phyloP scores from a whole-genome alignment of 192 early-diverging fungal genomes.

The Backusella westeae region DNA sequence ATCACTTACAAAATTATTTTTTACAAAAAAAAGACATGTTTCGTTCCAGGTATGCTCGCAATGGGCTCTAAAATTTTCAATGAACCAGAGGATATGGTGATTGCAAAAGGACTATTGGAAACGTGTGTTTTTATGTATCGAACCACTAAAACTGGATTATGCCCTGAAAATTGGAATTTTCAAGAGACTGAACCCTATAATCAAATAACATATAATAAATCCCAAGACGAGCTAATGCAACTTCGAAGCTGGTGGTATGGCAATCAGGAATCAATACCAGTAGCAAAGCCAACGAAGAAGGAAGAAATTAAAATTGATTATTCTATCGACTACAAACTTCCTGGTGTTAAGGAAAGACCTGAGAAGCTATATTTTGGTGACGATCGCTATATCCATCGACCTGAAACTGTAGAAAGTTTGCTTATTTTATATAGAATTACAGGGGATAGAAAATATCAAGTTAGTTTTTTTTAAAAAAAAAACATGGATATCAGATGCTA shows the following conservation, averaged over 20 bases:
- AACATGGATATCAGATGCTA: not conserved
- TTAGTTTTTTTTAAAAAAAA: constrained; percentile 6
- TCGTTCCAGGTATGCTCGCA: constrained; percentile 53
- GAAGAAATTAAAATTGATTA: not conserved
- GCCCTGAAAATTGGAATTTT: constrained; percentile 47
- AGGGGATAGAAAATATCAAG: constrained; percentile 61
- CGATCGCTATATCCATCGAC: constrained; percentile 10
- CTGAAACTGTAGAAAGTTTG: constrained; percentile 70
- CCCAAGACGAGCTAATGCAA: not conserved
- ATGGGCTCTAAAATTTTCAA: constrained; percentile 51
- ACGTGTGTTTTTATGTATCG: constrained; percentile 47
- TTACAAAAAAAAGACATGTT: constrained; percentile 39
- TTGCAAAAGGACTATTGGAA: constrained; percentile 48
- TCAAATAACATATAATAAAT: constrained; percentile 18
- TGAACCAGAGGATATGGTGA: constrained; percentile 39
- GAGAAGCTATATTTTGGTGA: not conserved
- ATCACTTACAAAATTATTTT: not conserved
- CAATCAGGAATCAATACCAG: not conserved
- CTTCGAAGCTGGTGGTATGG: constrained; percentile 14
- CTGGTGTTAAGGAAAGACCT: not conserved
- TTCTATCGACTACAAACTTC: constrained; percentile 5
- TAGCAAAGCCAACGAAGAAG: not conserved
- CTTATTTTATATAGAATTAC: constrained; percentile 73
- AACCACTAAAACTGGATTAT: constrained; percentile 43
- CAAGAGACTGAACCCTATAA: not conserved